Conservation (phyloP, 176 grass and related monocot species). For the Echinochloa phyllopogon region DNA sequence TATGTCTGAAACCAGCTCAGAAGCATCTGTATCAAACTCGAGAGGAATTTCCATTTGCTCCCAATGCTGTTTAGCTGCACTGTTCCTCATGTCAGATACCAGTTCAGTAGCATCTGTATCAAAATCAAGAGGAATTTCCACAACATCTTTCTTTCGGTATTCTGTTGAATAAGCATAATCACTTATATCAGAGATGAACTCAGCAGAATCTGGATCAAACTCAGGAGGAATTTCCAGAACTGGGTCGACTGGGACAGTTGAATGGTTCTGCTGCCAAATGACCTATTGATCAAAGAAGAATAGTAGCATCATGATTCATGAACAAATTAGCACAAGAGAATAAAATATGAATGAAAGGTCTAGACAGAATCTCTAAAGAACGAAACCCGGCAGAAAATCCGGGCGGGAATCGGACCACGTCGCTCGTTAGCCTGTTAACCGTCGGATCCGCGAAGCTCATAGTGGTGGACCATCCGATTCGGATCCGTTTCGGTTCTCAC, state of each 20-base stretch:
- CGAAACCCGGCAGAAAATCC: no score
- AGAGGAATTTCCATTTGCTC: slow-evolving; percentile 52
- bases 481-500: no score
- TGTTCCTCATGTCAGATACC: slow-evolving; percentile 40
- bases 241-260: slow-evolving; percentile 34
- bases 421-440: no score
- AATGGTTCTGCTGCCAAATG: slow-evolving; percentile 42
- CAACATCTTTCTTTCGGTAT: slow-evolving; percentile 35
- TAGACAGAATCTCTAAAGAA: no score
- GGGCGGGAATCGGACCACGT: no score
- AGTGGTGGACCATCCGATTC: no score
- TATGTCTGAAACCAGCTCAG: slow-evolving; percentile 46
- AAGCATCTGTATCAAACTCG: slow-evolving; percentile 51
- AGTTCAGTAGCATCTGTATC: slow-evolving; percentile 48
- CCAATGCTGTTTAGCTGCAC: slow-evolving; percentile 37
- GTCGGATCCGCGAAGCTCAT: no score
- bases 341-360: slow-evolving; percentile 9
- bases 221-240: slow-evolving; percentile 58
- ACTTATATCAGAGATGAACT: slow-evolving; percentile 63
- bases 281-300: slow-evolving; percentile 36
- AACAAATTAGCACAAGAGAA: slow-evolving; percentile 22
- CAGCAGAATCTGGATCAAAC: slow-evolving; percentile 63
- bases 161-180: slow-evolving; percentile 56
- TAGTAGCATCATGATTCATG: neutral
- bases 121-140: slow-evolving; percentile 49